These are phyloP conservation scores for Adenanthera pavonina DNA, from an alignment of 306 rosid genomes.

Conservation along the genomic window DNA sequence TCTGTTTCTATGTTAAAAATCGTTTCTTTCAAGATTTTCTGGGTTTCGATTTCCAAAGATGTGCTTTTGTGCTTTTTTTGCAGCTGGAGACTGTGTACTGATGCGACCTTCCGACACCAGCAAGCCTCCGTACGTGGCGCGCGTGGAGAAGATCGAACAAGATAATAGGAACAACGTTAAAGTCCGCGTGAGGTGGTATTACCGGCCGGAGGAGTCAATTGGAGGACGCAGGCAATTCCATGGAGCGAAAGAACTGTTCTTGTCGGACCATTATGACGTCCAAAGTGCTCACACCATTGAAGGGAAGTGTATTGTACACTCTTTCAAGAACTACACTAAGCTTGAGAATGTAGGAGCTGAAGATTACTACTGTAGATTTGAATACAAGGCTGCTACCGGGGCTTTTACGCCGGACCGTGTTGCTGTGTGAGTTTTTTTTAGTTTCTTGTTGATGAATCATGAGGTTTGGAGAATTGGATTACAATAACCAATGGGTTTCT, in stretches of 20 bases:
- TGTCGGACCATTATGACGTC: constrained; percentile 78
- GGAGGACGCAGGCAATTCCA: constrained; percentile 91
- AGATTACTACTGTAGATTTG: constrained; percentile 85
- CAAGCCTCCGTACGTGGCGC: constrained; percentile 82
- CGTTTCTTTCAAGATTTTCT: constrained; percentile 3
- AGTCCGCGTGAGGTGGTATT: constrained; percentile 86
- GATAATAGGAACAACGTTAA: constrained; percentile 65
- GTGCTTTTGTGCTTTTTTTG: constrained; percentile 25
- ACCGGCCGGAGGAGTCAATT: constrained; percentile 88
- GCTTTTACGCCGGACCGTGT: constrained; percentile 88
- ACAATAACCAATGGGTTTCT: constrained; percentile 15
- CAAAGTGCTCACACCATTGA: constrained; percentile 92
- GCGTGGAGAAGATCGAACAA: constrained; percentile 77
- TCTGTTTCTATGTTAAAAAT: constrained; percentile 31
- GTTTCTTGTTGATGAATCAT: constrained; percentile 5
- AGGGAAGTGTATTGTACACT: constrained; percentile 77
- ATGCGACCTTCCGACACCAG: constrained; percentile 84
- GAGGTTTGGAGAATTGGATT: constrained; percentile 29
- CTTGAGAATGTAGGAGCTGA: constrained; percentile 88
- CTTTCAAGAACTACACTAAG: constrained; percentile 84
- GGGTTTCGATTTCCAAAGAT: constrained; percentile 30
- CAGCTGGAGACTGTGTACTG: constrained; percentile 81
- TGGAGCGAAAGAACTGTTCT: constrained; percentile 83
- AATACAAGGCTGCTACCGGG: constrained; percentile 91
- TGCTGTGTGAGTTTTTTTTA: constrained; percentile 73